Percentiles rank a stretch among this genome's conserved stretches.
Conservation (phyloP, 2,329 filamentous ascomycete species). For the Neonectria punicea region DNA sequence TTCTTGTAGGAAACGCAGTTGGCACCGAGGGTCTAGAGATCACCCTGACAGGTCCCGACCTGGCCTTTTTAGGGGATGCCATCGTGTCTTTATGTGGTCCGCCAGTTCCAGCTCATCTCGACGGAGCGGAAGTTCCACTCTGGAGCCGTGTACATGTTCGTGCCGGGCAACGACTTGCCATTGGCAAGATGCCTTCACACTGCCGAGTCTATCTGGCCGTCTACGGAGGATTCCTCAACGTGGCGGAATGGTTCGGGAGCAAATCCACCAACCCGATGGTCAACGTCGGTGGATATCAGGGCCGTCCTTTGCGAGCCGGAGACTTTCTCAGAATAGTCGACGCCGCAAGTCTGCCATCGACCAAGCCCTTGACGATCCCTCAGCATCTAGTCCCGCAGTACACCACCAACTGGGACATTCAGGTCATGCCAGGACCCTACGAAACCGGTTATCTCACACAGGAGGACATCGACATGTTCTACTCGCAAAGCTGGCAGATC, state of each 20-base stretch:
- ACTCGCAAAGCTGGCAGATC: slow-evolving; percentile 66
- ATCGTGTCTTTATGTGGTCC: slow-evolving; percentile 68
- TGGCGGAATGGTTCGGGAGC: slow-evolving; percentile 67
- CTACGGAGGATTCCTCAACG: slow-evolving; percentile 43
- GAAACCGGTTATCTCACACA: slow-evolving; percentile 47
- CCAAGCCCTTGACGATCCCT: not conserved
- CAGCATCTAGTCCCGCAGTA: slow-evolving; percentile 14
- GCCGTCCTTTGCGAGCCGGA: slow-evolving; percentile 60
- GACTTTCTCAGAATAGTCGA: slow-evolving; percentile 28
- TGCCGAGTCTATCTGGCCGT: slow-evolving; percentile 69
- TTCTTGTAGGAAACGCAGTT: slow-evolving; percentile 65
- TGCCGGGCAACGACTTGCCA: slow-evolving; percentile 58
- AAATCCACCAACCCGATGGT: slow-evolving; percentile 69
- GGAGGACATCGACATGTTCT: slow-evolving; percentile 67
- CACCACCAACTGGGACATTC: slow-evolving; percentile 32
- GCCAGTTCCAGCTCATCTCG: slow-evolving; percentile 60
- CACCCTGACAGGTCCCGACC: slow-evolving; percentile 67
- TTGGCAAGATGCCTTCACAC: slow-evolving; percentile 60
- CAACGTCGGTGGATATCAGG: slow-evolving; percentile 69
- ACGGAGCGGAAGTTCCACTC: slow-evolving; percentile 61
- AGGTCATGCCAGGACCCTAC: slow-evolving; percentile 47
- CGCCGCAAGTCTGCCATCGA: not conserved
- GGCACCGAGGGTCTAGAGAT: slow-evolving; percentile 67
- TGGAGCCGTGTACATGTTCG: slow-evolving; percentile 64
- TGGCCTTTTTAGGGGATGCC: slow-evolving; percentile 64